Conservation (phyloP, 345 rosid genomes). For the Hibiscus mutabilis region DNA sequence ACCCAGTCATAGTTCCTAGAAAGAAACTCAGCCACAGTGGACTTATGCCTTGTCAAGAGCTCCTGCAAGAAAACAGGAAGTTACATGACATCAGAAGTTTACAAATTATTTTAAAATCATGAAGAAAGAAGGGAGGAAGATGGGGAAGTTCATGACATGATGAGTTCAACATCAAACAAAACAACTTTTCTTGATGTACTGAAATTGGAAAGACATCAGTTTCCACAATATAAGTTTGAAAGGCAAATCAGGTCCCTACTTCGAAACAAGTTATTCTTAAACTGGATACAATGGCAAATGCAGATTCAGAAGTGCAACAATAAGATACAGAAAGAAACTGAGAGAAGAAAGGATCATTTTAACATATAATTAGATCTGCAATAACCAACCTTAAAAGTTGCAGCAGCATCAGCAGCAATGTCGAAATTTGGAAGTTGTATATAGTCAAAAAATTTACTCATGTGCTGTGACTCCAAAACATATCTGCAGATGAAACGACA, state of each 20-base stretch:
- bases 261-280: not conserved
- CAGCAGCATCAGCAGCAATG: constrained; percentile 97
- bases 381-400: constrained; percentile 77
- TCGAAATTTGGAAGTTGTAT: constrained; percentile 97
- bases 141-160: not conserved
- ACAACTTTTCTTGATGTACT: not conserved
- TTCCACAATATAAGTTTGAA: not conserved
- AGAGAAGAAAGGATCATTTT: constrained; percentile 2
- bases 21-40: constrained; percentile 96
- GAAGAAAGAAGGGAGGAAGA: not conserved
- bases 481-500: constrained; percentile 43
- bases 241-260: not conserved
- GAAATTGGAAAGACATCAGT: not conserved
- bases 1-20: constrained; percentile 94
- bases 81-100: constrained; percentile 13
- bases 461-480: constrained; percentile 75
- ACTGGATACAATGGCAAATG: not conserved
- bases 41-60: constrained; percentile 88
- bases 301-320: not conserved
- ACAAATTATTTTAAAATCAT: not conserved
- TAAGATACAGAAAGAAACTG: not conserved
- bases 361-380: not conserved
- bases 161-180: not conserved
- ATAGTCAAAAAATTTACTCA: constrained; percentile 84
- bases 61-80: constrained; percentile 46